Percentiles rank a stretch among this genome's conserved stretches.
Evolutionary conservation across 2,329 filamentous ascomycete species (phyloP).

Genomic region (Cercospora sp.): DNA sequence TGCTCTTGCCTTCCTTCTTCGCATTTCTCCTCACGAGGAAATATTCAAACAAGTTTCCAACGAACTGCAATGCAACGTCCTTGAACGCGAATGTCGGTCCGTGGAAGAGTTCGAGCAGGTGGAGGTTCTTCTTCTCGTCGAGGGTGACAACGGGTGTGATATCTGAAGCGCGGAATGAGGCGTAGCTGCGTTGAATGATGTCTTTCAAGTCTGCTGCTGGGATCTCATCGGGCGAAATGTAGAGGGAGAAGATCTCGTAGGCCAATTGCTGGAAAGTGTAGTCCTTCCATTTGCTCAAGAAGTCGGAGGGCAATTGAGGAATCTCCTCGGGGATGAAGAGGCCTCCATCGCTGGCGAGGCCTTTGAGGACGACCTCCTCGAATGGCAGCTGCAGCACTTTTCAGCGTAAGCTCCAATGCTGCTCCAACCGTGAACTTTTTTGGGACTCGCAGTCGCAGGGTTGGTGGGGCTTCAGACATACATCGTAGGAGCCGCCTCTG

Average conservation of each 20-base stretch:
- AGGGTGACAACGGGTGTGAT: slow-evolving; percentile 79
- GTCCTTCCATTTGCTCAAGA: slow-evolving; percentile 71
- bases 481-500: slow-evolving; percentile 62
- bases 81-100: slow-evolving; percentile 96
- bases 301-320: slow-evolving; percentile 62
- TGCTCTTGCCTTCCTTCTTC: slow-evolving; percentile 61
- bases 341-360: slow-evolving; percentile 80
- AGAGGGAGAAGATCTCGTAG: slow-evolving; percentile 80
- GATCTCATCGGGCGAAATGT: slow-evolving; percentile 82
- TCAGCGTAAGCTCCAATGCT: slow-evolving; percentile 37
- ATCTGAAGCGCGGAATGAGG: slow-evolving; percentile 79
- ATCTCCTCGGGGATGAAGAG: slow-evolving; percentile 87
- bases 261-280: slow-evolving; percentile 80
- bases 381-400: slow-evolving; percentile 68
- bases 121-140: slow-evolving; percentile 68
- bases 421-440: slow-evolving; percentile 4
- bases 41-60: slow-evolving; percentile 95
- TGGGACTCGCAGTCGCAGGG: background rate
- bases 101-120: slow-evolving; percentile 93
- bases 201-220: slow-evolving; percentile 74
- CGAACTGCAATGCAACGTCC: slow-evolving; percentile 87
- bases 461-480: slow-evolving; percentile 40
- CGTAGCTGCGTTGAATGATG: slow-evolving; percentile 82
- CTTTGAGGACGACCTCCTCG: slow-evolving; percentile 87
- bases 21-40: slow-evolving; percentile 74